Base-by-base conservation (phyloP, 106 monocot genomes). In the Vanilla planifolia region DNA sequence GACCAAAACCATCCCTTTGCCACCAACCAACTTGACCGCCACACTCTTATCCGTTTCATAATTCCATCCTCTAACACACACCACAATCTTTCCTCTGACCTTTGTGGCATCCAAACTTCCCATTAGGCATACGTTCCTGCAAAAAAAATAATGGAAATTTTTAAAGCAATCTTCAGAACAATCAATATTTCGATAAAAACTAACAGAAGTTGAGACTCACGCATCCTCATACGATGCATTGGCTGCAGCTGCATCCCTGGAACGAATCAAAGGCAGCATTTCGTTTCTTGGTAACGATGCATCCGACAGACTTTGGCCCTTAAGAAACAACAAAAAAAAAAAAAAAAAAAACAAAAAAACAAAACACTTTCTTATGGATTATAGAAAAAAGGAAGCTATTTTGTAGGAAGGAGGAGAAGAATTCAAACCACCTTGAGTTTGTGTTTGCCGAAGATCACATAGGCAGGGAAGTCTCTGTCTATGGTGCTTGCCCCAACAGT, bases 1-100 rank as follows among this genome's bases (percentile, higher is more conserved):
- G 11, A 55, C 65, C 9, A 79, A 57, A 35, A 79, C 48, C 79
- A 79, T 79, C 3, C 64, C 79, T 0, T 5, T 48, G 20, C 79
- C 79, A 14, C 79, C 79, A 2, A 73, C 73, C 15, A 51, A 22
- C 15, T 19, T 57, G 22, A 79, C 73, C 0, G 29, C 51, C 28
- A 36, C 25, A 0, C 73, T 69, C 33, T 73, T 73, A 16, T 73
- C 64, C 4, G 65, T 53, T 37, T 69, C 69, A 4, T 34, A 58
- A 37, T 53, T 61, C 26, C n/a, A 55, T 50, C 70, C 70, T 3
- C 70, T 28, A 1, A 42, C 51, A 11, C 70, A 70, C 4, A 73
- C 79, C 10, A 79, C 64, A 16, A 79, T 73, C 73, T 79, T 79
- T 6, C 79, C 73, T 52, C 61, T 79, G 35, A 65, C 73, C 37